Base-by-base conservation (phyloP, 192 early-diverging fungal genomes). In the Backusella morwellensis region DNA sequence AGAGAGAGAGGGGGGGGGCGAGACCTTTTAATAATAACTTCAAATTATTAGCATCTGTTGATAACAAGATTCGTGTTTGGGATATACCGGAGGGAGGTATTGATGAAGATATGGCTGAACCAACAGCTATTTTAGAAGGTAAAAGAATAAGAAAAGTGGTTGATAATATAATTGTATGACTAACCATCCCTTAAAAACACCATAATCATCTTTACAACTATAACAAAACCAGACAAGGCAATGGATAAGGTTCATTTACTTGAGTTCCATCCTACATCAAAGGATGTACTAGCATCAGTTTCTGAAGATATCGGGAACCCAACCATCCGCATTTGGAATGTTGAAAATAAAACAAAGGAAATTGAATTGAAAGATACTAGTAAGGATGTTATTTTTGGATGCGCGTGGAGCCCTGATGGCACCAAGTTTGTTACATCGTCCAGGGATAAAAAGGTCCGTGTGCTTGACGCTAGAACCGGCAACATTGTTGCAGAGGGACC, bases 331-430 rank as follows among this genome's bases (percentile, higher is more conserved):
- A 70, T 93, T 9, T 94, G 90, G 90, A 81, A 94, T 75, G 47
- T 88, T 26, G 70, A 77, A 44, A 80, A 47, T 4, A 80, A 86
- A 44, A 76, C 84, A 72, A 81, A 79, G 21, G 77, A 77, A 52
- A 56, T 84, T 5, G 42, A 73, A 8, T 82, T 85, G 66, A 75
- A 73, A 29, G 79, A 76, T 69, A 17, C 36, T 19, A 47, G 41
- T 34, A 66, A 69, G 79, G 85, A 87, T 86, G 44, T 82, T 72
- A 75, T 82, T 9, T 75, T 78, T 35, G 82, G 81, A 73, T 75
- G 73, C 44, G 86, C 81, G 7, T 94, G 92, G 86, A 90, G 86
- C 54, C 86, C 86, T 14, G 85, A 90, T 35, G 96, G 96, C n/a
- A 81, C 74, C 29, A 80, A 81, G 40, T 85, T 96, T 52, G 94